These are phyloP conservation scores for Pistacia integerrima DNA, from an alignment of 345 rosid genomes.

Conservation along the genomic window DNA sequence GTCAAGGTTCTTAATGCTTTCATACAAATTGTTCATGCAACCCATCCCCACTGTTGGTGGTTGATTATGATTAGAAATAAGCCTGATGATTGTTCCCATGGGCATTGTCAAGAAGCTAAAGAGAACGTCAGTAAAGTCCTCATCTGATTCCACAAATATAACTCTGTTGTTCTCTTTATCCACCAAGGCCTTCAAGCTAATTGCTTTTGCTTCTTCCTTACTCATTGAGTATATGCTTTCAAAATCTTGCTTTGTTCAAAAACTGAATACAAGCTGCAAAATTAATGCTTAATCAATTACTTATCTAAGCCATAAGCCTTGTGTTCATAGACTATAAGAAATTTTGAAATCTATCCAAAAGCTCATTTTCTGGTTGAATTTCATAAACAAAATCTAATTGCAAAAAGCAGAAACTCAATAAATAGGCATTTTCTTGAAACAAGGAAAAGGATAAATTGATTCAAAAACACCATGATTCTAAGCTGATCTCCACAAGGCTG, in stretches of 20 bases:
- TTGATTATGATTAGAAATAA: neutral
- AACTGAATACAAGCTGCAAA: neutral
- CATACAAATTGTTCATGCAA: slow-evolving; percentile 25
- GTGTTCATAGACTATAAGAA: too few relatives aligned
- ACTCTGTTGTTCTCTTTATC: slow-evolving; percentile 25
- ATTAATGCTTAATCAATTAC: neutral
- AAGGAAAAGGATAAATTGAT: too few relatives aligned
- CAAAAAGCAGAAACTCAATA: too few relatives aligned
- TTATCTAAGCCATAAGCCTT: neutral
- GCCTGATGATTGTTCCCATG: slow-evolving; percentile 21
- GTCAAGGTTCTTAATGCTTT: slow-evolving; percentile 26
- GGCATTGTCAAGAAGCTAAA: slow-evolving; percentile 34
- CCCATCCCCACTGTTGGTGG: neutral
- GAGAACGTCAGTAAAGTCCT: slow-evolving; percentile 26
- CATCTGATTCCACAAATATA: slow-evolving; percentile 20
- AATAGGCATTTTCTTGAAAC: too few relatives aligned
- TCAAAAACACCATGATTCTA: too few relatives aligned
- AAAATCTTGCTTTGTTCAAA: neutral
- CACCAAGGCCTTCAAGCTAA: slow-evolving; percentile 10
- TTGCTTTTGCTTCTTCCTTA: too few relatives aligned
- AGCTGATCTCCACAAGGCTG: too few relatives aligned
- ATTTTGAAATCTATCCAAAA: too few relatives aligned
- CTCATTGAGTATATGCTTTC: neutral
- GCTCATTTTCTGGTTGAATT: too few relatives aligned
- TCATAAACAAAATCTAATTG: too few relatives aligned